phyloP scores from a whole-genome alignment of 306 rosid genomes.

The Glycine tomentella region DNA sequence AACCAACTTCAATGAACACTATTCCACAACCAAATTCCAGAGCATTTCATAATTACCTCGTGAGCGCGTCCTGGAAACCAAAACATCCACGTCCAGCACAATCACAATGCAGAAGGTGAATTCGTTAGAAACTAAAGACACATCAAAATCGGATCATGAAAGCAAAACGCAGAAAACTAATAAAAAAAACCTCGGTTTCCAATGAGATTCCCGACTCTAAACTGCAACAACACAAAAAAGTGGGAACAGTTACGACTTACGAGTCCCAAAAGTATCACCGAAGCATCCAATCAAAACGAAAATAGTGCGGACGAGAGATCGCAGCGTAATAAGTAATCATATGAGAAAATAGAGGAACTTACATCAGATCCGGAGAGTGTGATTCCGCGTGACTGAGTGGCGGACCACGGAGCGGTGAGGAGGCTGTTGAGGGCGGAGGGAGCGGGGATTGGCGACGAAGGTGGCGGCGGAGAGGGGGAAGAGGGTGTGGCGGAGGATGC shows the following conservation, averaged over 20 bases:
- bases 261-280: neutral
- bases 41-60: constrained; percentile 59
- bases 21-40: constrained; percentile 15
- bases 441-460: constrained; percentile 17
- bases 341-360: constrained; percentile 21
- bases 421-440: constrained; percentile 36
- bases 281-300: constrained; percentile 9
- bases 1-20: neutral
- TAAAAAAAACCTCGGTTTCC: constrained; percentile 64
- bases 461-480: constrained; percentile 33
- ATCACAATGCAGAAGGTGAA: constrained; percentile 29
- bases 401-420: constrained; percentile 65
- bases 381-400: constrained; percentile 69
- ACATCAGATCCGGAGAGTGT: constrained; percentile 74
- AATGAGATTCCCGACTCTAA: constrained; percentile 73
- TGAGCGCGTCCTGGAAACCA: constrained; percentile 68
- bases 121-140: constrained; percentile 41
- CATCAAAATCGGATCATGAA: constrained; percentile 4
- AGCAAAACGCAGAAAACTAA: neutral
- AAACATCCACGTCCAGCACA: constrained; percentile 44
- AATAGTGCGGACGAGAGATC: neutral
- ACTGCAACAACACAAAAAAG: constrained; percentile 54
- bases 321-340: neutral
- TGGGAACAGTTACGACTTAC: constrained; percentile 14
- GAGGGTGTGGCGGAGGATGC: constrained; percentile 43